Base-by-base conservation (phyloP, 2,329 filamentous ascomycete species). In the Trichophyton schoenleinii region DNA sequence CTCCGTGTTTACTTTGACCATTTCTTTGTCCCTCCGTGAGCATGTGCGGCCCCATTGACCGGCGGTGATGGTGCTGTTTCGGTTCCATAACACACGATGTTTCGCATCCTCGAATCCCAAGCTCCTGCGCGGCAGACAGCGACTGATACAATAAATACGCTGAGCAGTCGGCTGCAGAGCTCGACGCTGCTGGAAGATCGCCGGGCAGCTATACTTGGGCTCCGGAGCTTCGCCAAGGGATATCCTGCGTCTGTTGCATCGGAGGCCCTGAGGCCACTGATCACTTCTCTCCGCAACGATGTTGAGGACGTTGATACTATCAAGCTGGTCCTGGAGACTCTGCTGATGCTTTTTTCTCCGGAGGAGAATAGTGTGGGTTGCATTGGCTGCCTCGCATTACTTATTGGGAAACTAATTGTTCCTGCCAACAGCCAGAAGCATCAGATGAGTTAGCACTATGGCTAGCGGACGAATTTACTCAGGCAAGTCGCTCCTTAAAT, bases 401-500 rank as follows among this genome's bases (percentile, higher is more conserved):
- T 49, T 34, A 52, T 9, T 13, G 57, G 15, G n/a, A 53, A 66
- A 61, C 70, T 73, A 64, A 72, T 61, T 53, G 48, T 58, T 22
- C 41, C 49, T 64, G 28, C 42, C 22, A 65, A 80, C 70, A 95
- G 89, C 79, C 90, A 36, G 92, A 97, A 80, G 90, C 92, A 60
- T 96, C 92, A 13, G 92, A 97, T 66, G 94, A 99, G 75, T 95
- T 99, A 68, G 88, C 88, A 18, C 79, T 97, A 31, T 99, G 94
- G 91, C 81, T 99, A 63, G 94, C 94, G 60, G 94, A 99, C 75
- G 92, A 97, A 74, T 99, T 99, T 72, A 96, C 94, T 38, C 91
- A 96, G 80, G 84, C 86, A 78, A 66, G 75, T 70, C 20, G 9
- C 3, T 38, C n/a, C 7, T 22, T 38, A 42, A 42, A 44, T 11